Evolutionary conservation across 768 basidiomycete species (phyloP).

Genomic region (Paxillus involutus): DNA sequence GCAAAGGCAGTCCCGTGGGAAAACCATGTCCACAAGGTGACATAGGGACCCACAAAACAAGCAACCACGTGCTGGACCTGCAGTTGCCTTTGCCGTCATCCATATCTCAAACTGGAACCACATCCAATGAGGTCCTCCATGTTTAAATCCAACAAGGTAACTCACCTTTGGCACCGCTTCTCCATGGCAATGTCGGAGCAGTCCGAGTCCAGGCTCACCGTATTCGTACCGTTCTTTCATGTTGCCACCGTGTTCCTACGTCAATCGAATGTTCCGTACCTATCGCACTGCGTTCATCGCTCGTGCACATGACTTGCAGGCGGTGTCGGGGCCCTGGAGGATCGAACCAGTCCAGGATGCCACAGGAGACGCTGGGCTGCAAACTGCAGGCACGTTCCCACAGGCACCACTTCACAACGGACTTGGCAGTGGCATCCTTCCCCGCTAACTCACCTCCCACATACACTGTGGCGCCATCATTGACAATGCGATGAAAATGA

Average conservation of each 20-base stretch:
- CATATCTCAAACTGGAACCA: not conserved
- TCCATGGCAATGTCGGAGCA: not conserved
- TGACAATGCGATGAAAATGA: constrained; percentile 7
- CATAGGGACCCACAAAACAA: too few relatives aligned
- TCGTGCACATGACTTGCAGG: not conserved
- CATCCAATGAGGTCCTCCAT: not conserved
- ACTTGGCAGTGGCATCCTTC: constrained; percentile 1
- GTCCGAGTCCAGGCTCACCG: too few relatives aligned
- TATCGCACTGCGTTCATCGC: not conserved
- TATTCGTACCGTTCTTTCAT: too few relatives aligned
- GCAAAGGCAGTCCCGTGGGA: too few relatives aligned
- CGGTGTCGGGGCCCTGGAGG: not conserved
- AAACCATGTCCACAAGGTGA: too few relatives aligned
- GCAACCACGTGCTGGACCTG: too few relatives aligned
- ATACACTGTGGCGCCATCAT: not conserved
- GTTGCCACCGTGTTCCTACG: not conserved
- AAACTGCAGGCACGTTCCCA: too few relatives aligned
- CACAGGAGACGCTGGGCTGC: too few relatives aligned
- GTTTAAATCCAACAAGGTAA: not conserved
- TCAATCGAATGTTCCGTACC: not conserved
- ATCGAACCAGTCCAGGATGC: constrained; percentile 1
- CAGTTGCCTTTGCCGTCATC: not conserved
- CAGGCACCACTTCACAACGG: not conserved
- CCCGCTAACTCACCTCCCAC: not conserved
- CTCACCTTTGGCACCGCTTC: not conserved